These are phyloP conservation scores for Cardamine occulta DNA, from an alignment of 345 rosid species.

Conservation along the genomic window DNA sequence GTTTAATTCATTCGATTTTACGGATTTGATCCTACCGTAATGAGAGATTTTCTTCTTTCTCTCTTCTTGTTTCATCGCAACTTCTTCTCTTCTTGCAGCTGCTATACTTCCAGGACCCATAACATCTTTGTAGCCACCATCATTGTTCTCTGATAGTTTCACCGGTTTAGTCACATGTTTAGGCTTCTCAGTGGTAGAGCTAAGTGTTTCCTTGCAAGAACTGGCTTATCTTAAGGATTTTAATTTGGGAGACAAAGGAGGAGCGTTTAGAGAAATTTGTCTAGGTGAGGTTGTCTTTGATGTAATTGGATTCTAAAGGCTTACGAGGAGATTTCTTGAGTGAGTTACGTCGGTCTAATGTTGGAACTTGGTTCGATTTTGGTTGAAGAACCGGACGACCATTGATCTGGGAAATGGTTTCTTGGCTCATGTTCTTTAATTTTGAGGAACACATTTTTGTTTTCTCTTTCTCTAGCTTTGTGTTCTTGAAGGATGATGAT, in stretches of 20 bases:
- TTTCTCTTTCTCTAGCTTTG: conserved; percentile 5
- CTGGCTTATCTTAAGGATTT: conserved; percentile 47
- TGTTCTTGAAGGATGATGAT: conserved; percentile 29
- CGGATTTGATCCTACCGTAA: conserved; percentile 66
- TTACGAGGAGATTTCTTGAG: conserved; percentile 51
- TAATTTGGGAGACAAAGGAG: conserved; percentile 61
- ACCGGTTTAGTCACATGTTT: conserved; percentile 34
- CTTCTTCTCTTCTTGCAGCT: conserved; percentile 71
- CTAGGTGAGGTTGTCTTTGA: conserved; percentile 35
- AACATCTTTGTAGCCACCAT: conserved; percentile 31
- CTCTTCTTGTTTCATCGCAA: conserved; percentile 63
- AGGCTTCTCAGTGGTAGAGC: conserved; percentile 42
- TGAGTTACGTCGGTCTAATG: conserved; percentile 49
- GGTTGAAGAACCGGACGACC: conserved; percentile 76
- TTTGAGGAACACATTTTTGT: conserved; percentile 68
- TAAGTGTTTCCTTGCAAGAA: conserved; percentile 37
- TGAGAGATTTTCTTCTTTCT: conserved; percentile 64
- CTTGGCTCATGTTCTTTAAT: conserved; percentile 41
- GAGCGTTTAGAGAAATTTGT: conserved; percentile 47
- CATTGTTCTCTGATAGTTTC: conserved; percentile 31
- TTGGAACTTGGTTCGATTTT: conserved; percentile 61
- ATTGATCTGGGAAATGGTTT: conserved; percentile 48
- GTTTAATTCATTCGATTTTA: conserved; percentile 41
- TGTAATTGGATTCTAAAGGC: conserved; percentile 36
- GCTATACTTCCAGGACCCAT: conserved; percentile 66